These are phyloP conservation scores for Lactarius quietus DNA, from an alignment of 768 basidiomycete species.

Conservation along the genomic window DNA sequence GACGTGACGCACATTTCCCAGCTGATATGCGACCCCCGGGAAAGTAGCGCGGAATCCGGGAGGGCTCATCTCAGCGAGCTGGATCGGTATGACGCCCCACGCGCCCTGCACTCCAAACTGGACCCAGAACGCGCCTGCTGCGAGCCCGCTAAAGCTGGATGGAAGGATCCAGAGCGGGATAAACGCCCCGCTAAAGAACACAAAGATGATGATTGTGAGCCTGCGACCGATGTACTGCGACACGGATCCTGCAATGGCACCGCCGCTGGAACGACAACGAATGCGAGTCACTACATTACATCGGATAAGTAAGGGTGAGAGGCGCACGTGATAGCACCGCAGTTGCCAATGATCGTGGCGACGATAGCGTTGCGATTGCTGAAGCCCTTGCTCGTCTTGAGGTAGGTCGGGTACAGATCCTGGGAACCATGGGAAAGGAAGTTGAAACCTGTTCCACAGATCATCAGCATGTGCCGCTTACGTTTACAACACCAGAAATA, in stretches of 20 bases:
- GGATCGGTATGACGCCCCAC: constrained; percentile 37
- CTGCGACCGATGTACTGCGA: constrained; percentile 46
- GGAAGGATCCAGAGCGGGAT: constrained; percentile 47
- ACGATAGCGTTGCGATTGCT: constrained; percentile 34
- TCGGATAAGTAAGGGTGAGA: background rate
- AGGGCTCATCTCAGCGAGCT: constrained; percentile 46
- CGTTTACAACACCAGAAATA: background rate
- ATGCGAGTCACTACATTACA: background rate
- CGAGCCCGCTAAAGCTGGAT: constrained; percentile 37
- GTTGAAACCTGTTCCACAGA: constrained; percentile 39
- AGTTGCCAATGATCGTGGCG: constrained; percentile 44
- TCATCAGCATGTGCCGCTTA: constrained; percentile 4
- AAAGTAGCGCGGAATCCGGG: constrained; percentile 48
- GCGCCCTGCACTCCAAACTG: constrained; percentile 43
- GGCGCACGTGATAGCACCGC: constrained; percentile 32
- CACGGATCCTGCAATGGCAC: constrained; percentile 38
- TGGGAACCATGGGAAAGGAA: constrained; percentile 52
- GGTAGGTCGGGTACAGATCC: constrained; percentile 41
- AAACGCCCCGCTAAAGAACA: constrained; percentile 33
- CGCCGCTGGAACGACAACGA: constrained; percentile 31
- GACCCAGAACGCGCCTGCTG: constrained; percentile 47
- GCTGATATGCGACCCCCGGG: constrained; percentile 44
- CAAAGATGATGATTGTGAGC: constrained; percentile 40
- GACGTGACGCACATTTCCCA: constrained; percentile 35
- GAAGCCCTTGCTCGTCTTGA: constrained; percentile 34